phyloP scores from a whole-genome alignment of 345 rosid genomes.

The Corymbia maculata region DNA sequence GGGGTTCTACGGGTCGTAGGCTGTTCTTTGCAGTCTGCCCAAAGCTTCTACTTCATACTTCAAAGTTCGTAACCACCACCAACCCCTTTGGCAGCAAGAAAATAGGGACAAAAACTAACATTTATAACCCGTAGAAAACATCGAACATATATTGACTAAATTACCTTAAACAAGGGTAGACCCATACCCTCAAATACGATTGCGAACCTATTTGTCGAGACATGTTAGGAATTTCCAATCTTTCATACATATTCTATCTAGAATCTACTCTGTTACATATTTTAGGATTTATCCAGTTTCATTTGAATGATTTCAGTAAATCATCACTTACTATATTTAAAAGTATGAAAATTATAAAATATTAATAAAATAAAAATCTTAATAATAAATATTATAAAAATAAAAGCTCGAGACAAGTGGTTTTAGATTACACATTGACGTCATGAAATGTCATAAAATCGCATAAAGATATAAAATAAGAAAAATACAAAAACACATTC shows the following conservation, averaged over 20 bases:
- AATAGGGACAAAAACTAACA: background rate
- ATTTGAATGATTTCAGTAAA: accelerated
- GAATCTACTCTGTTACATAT: no score
- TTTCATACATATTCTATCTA: no score
- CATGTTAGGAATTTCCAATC: no score
- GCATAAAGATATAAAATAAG: background rate
- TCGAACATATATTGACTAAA: background rate
- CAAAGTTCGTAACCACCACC: background rate
- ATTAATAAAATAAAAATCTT: no score
- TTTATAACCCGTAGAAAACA: background rate
- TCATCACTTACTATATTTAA: no score
- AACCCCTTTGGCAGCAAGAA: background rate
- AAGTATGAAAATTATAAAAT: no score
- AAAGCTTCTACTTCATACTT: background rate
- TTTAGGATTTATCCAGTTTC: no score
- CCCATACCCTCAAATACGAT: background rate
- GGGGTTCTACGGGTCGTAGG: background rate
- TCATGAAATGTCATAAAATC: no score
- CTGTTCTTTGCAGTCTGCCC: background rate
- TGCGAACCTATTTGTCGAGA: no score
- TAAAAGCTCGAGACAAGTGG: accelerated
- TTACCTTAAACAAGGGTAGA: background rate
- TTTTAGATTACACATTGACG: background rate
- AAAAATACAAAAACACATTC: no score
- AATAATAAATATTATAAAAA: accelerated